Evolutionary conservation across 2,329 filamentous ascomycete species (phyloP).

Genomic region (Didymella segeticola): DNA sequence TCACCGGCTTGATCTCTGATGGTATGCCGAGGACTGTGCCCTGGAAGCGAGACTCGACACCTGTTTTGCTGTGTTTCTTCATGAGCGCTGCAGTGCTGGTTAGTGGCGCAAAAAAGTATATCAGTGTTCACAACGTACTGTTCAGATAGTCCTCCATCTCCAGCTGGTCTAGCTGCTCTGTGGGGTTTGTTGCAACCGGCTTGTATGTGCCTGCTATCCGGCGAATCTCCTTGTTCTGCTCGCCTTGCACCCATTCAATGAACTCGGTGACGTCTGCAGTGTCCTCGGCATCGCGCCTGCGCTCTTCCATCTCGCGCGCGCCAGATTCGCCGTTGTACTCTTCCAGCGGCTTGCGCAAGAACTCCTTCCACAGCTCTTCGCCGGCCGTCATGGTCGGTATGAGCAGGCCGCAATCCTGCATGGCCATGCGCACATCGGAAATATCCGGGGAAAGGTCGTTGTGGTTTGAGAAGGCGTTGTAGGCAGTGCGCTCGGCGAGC

Average conservation of each 20-base stretch:
- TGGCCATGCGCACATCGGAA: slow-evolving; percentile 82
- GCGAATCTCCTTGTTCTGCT: slow-evolving; percentile 78
- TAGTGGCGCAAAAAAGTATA: slow-evolving; percentile 11
- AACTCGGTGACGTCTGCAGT: slow-evolving; percentile 79
- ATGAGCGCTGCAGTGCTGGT: slow-evolving; percentile 68
- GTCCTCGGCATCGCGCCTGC: slow-evolving; percentile 70
- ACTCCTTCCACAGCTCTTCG: slow-evolving; percentile 71
- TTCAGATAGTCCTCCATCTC: slow-evolving; percentile 58
- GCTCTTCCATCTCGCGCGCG: slow-evolving; percentile 51
- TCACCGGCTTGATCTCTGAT: slow-evolving; percentile 72
- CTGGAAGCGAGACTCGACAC: slow-evolving; percentile 83
- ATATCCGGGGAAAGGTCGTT: slow-evolving; percentile 69
- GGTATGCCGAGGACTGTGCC: slow-evolving; percentile 82
- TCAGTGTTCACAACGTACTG: slow-evolving; percentile 30
- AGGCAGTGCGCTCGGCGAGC: slow-evolving; percentile 74
- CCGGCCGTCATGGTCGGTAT: slow-evolving; percentile 69
- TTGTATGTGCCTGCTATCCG: slow-evolving; percentile 75
- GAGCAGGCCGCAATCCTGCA: slow-evolving; percentile 81
- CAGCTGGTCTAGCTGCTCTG: slow-evolving; percentile 55
- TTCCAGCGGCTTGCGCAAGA: slow-evolving; percentile 53
- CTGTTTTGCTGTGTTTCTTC: slow-evolving; percentile 89
- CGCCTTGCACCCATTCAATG: slow-evolving; percentile 77
- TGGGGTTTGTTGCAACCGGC: slow-evolving; percentile 45
- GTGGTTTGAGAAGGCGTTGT: slow-evolving; percentile 74
- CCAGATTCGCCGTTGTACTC: slow-evolving; percentile 51